Evolutionary conservation across 129 eudicot species (phyloP).

Genomic region (Artemisia argyi): DNA sequence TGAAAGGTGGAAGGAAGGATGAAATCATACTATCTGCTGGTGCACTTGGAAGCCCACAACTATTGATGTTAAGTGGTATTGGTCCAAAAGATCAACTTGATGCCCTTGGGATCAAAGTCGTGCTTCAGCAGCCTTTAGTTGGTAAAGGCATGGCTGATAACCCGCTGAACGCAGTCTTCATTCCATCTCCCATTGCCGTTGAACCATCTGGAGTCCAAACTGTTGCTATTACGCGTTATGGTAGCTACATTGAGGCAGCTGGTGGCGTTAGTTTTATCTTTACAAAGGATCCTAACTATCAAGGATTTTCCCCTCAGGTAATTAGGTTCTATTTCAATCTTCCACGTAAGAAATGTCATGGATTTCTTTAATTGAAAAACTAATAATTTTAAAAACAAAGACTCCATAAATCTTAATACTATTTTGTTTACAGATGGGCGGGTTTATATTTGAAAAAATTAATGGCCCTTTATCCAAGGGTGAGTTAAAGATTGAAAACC

Average conservation of each 20-base stretch:
- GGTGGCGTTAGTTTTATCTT: neutral
- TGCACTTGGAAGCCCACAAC: neutral
- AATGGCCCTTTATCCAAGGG: no score
- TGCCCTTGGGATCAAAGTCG: neutral
- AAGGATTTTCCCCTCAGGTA: neutral
- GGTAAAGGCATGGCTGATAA: neutral
- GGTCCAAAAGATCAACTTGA: neutral
- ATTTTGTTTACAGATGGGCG: neutral
- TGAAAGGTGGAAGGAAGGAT: neutral
- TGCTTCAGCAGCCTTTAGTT: neutral
- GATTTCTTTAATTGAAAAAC: no score
- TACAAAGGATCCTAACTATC: neutral
- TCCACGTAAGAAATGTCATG: no score
- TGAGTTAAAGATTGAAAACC: no score
- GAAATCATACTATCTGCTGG: neutral
- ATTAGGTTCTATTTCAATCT: neutral
- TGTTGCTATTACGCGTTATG: neutral
- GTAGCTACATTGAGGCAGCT: neutral
- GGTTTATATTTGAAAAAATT: neutral
- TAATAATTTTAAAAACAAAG: no score
- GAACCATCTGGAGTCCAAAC: neutral
- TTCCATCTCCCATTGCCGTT: neutral
- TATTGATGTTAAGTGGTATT: neutral
- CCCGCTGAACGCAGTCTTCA: no score
- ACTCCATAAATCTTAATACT: neutral